These are phyloP conservation scores for Funneliformis geosporum DNA, from an alignment of 192 early-diverging fungal genomes.

Conservation along the genomic window DNA sequence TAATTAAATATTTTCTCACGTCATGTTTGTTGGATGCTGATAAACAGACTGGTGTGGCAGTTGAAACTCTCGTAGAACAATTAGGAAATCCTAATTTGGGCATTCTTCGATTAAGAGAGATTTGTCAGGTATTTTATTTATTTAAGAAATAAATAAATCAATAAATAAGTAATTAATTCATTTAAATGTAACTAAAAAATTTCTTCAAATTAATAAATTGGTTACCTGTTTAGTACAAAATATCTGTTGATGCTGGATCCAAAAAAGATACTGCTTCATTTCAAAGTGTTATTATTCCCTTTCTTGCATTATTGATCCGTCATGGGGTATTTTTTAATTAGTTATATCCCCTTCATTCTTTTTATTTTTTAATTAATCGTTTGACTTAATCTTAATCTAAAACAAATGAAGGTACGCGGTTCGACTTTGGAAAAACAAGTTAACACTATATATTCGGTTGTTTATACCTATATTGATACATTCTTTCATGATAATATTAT, in stretches of 20 bases:
- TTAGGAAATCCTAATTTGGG: constrained; percentile 27
- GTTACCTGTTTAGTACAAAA: constrained; percentile 34
- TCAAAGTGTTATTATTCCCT: not conserved
- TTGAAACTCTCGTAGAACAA: constrained; percentile 30
- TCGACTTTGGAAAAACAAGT: constrained; percentile 40
- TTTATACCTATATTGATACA: constrained; percentile 38
- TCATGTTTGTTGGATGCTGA: constrained; percentile 33
- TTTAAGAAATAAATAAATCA: constrained; percentile 18
- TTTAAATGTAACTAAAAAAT: too few relatives aligned
- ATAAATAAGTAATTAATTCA: not conserved
- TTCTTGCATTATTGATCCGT: constrained; percentile 37
- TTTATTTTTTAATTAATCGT: not conserved
- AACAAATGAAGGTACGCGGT: constrained; percentile 35
- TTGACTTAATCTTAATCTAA: constrained; percentile 41
- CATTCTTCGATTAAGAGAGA: constrained; percentile 27
- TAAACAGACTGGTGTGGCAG: constrained; percentile 36
- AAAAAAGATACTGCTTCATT: not conserved
- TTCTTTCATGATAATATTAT: constrained; percentile 30
- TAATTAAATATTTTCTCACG: constrained; percentile 23
- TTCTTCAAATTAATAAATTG: too few relatives aligned
- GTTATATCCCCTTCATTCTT: constrained; percentile 20
- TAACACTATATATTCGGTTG: constrained; percentile 40
- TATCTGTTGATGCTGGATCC: not conserved
- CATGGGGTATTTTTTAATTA: constrained; percentile 36
- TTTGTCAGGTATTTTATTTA: constrained; percentile 31